These are phyloP conservation scores for Plasmodium gaboni DNA, from an alignment of 169 alveolate species.

Conservation along the genomic window DNA sequence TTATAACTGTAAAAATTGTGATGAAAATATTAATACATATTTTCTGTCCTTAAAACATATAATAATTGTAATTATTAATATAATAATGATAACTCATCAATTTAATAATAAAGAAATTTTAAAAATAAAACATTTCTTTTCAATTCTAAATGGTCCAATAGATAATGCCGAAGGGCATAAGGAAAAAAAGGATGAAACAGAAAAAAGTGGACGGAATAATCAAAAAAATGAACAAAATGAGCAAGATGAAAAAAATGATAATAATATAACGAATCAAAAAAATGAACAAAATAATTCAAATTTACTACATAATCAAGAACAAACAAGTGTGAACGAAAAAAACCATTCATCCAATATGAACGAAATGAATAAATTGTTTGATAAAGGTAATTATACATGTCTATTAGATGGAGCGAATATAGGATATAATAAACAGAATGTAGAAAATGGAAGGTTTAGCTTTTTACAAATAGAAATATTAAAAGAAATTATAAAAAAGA, in stretches of 20 bases:
- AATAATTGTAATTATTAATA: slow-evolving; percentile 58
- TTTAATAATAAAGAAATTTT: slow-evolving; percentile 60
- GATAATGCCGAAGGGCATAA: not conserved
- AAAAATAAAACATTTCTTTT: slow-evolving; percentile 61
- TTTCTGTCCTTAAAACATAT: slow-evolving; percentile 55
- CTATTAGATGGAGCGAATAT: slow-evolving; percentile 73
- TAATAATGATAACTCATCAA: slow-evolving; percentile 57
- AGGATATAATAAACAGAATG: slow-evolving; percentile 72
- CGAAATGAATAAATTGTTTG: slow-evolving; percentile 26
- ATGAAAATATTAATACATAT: slow-evolving; percentile 61
- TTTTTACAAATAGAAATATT: slow-evolving; percentile 67
- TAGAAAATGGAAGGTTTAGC: slow-evolving; percentile 64
- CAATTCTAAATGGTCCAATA: slow-evolving; percentile 31
- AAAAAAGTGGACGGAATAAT: not conserved
- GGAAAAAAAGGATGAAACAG: not conserved
- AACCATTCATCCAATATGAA: not conserved
- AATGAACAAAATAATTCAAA: not conserved
- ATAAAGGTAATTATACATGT: slow-evolving; percentile 57
- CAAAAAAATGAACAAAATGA: not conserved
- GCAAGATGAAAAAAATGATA: not conserved
- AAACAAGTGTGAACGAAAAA: not conserved
- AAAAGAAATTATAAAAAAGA: slow-evolving; percentile 69
- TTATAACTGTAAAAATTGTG: slow-evolving; percentile 69
- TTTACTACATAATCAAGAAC: not conserved
- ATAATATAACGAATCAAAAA: not conserved